Conservation (phyloP, 2,329 filamentous ascomycete species). For the Diaporthe batatas region DNA sequence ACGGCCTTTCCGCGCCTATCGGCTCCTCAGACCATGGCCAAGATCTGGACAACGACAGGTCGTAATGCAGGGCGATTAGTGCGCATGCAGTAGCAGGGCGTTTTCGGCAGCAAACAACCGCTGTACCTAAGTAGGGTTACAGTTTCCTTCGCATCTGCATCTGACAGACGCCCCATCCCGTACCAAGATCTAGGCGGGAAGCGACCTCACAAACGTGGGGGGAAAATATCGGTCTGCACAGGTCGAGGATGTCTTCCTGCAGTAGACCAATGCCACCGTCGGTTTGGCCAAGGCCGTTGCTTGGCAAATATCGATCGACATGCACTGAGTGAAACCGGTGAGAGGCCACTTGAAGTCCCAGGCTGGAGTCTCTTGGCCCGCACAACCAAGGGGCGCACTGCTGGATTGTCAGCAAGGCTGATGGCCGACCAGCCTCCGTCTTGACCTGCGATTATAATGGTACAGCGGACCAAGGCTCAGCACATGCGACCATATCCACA, state of each 20-base stretch:
- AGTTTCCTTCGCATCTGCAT: conserved; percentile 8
- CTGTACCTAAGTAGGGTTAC: neutral
- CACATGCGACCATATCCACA: conserved; percentile 35
- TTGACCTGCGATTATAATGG: too few species aligned
- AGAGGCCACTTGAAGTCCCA: neutral
- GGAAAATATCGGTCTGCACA: neutral
- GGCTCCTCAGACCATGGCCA: neutral
- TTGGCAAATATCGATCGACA: neutral
- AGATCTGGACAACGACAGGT: conserved; percentile 6
- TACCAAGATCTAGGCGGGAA: neutral
- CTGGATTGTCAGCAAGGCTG: neutral
- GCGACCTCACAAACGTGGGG: conserved; percentile 16
- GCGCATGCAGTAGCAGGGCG: neutral
- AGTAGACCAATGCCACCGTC: neutral
- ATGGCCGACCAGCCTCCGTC: too few species aligned
- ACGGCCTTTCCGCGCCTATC: neutral
- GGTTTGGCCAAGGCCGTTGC: neutral
- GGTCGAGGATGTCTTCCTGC: neutral
- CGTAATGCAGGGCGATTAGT: neutral
- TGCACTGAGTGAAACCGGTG: neutral
- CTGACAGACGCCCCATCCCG: conserved; percentile 11
- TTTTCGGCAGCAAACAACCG: neutral
- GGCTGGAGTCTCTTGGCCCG: neutral
- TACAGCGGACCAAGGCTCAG: neutral
- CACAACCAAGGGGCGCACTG: neutral